A percentile compares a stretch with the other conserved stretches of the same genome.
These are phyloP conservation scores for Rhizopus stolonifer DNA, from an alignment of 371 early-diverging fungal genomes.

Conservation along the genomic window DNA sequence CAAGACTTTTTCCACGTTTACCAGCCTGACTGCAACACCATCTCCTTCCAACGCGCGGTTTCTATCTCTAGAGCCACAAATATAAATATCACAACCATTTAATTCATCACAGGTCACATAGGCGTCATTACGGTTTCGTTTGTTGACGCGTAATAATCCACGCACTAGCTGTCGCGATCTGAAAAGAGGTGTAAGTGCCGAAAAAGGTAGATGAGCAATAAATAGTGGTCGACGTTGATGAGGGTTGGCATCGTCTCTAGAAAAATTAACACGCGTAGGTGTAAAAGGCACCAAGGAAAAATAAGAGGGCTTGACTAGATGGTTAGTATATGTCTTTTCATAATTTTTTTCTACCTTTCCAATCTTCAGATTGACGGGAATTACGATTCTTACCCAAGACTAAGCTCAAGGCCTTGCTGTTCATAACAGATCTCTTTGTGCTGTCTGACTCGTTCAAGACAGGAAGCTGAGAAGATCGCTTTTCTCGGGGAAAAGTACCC, in stretches of 20 bases:
- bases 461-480: conserved; percentile 43
- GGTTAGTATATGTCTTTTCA: conserved; percentile 8
- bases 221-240: conserved; percentile 59
- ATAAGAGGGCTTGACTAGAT: conserved; percentile 14
- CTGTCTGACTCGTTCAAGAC: conserved; percentile 29
- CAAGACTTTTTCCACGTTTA: conserved; percentile 67
- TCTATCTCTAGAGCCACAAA: conserved; percentile 73
- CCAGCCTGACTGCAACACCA: conserved; percentile 76
- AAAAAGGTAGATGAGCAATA: conserved; percentile 60
- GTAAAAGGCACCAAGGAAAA: conserved; percentile 45
- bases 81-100: conserved; percentile 69
- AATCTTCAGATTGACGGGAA: conserved; percentile 47
- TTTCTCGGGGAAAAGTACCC: conserved; percentile 45
- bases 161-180: conserved; percentile 50
- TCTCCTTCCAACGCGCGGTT: conserved; percentile 92
- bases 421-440: conserved; percentile 15
- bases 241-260: conserved; percentile 52
- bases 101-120: conserved; percentile 77
- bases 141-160: conserved; percentile 84
- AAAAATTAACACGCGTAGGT: conserved; percentile 51
- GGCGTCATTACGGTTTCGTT: conserved; percentile 78
- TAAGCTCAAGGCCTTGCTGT: conserved; percentile 27
- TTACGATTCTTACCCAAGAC: conserved; percentile 28
- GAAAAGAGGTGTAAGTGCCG: conserved; percentile 54
- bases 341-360: conserved; percentile 29